phyloP scores from a whole-genome alignment of 495 filamentous ascomycete genomes.

The Aspergillus coremiiformis region DNA sequence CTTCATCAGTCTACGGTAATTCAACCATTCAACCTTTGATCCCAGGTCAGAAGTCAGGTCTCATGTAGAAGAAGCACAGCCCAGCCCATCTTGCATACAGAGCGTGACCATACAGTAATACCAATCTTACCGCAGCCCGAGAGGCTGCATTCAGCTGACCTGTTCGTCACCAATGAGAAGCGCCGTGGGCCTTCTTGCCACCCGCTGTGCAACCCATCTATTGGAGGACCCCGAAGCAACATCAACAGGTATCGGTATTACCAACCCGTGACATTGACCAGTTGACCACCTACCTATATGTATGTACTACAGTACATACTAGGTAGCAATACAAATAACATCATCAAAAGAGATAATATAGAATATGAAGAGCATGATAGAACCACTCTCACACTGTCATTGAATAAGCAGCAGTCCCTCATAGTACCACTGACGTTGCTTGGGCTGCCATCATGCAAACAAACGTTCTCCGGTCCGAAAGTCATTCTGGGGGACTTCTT shows the following conservation, averaged over 20 bases:
- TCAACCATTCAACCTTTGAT: too few relatives aligned
- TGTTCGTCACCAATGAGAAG: conserved; percentile 3
- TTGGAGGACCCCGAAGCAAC: too few relatives aligned
- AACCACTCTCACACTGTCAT: too few relatives aligned
- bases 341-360: too few relatives aligned
- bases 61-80: too few relatives aligned
- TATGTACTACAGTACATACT: too few relatives aligned
- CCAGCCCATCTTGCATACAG: neutral
- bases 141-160: conserved; percentile 11
- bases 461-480: conserved; percentile 11
- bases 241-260: too few relatives aligned
- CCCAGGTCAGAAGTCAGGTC: too few relatives aligned
- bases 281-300: neutral
- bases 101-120: conserved; percentile 5
- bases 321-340: neutral
- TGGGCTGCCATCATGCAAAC: neutral
- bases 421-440: conserved; percentile 7
- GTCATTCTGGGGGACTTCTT: conserved; percentile 7
- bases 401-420: too few relatives aligned
- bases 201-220: neutral
- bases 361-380: too few relatives aligned
- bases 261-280: neutral
- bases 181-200: conserved; percentile 3
- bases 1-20: too few relatives aligned
- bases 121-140: neutral